Evolutionary conservation across 2,329 filamentous ascomycete species (phyloP).

Genomic region (Colletotrichum gigasporum): DNA sequence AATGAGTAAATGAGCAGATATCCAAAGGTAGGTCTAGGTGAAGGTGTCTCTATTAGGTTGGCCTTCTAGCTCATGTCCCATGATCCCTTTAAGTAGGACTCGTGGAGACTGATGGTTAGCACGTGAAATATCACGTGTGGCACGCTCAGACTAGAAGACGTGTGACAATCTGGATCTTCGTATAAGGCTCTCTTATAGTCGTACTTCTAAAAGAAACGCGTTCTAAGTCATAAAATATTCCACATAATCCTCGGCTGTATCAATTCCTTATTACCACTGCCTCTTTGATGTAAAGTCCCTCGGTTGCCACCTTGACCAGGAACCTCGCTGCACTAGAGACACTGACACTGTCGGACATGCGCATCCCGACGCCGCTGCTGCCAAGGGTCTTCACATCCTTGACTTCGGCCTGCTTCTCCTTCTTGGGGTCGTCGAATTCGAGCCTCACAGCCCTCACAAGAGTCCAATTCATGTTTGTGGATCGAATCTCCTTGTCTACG

Average conservation of each 20-base stretch:
- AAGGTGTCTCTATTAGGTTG: too few relatives aligned
- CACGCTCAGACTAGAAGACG: too few relatives aligned
- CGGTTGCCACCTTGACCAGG: conserved; percentile 44
- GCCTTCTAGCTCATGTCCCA: too few relatives aligned
- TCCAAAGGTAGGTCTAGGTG: too few relatives aligned
- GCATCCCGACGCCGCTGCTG: conserved; percentile 42
- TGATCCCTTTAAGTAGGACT: too few relatives aligned
- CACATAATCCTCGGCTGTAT: not conserved
- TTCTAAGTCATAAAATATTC: too few relatives aligned
- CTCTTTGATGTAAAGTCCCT: conserved; percentile 29
- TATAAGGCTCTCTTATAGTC: too few relatives aligned
- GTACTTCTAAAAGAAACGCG: too few relatives aligned
- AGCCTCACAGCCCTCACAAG: conserved; percentile 45
- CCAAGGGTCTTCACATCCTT: conserved; percentile 40
- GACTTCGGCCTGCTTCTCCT: not conserved
- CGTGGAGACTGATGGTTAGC: too few relatives aligned
- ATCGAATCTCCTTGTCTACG: conserved; percentile 47
- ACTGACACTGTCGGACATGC: conserved; percentile 40
- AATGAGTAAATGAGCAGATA: too few relatives aligned
- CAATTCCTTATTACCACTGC: not conserved
- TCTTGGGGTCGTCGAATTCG: conserved; percentile 41
- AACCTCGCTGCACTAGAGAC: conserved; percentile 42
- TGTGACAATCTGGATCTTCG: too few relatives aligned
- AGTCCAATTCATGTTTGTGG: conserved; percentile 46
- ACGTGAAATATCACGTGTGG: too few relatives aligned